Percentiles rank a stretch among this genome's conserved stretches.
phyloP scores from a whole-genome alignment of 2,329 filamentous ascomycete genomes.

The Aspergillus spinulosporus region DNA sequence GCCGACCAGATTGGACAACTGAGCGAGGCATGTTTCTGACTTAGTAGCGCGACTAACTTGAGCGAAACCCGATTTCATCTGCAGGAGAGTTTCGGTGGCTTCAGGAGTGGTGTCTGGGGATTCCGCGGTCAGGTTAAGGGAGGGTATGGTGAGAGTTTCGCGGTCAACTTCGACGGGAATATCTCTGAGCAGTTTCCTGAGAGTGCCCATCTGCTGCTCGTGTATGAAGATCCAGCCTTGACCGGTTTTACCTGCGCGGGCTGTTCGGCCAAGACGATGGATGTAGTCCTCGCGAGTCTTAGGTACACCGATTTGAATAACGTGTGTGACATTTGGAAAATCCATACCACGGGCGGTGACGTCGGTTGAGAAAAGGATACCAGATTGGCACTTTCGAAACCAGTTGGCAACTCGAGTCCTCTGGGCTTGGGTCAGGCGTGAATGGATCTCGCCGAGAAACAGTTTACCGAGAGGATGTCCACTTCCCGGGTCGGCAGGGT shows the following conservation, averaged over 20 bases:
- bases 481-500: constrained; percentile 33
- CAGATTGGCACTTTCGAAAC: constrained; percentile 67
- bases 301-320: constrained; percentile 70
- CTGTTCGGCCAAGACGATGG: constrained; percentile 75
- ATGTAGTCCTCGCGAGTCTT: constrained; percentile 70
- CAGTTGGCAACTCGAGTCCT: constrained; percentile 69
- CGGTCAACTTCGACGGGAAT: constrained; percentile 19
- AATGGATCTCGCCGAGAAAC: constrained; percentile 68
- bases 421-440: constrained; percentile 67
- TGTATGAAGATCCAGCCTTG: constrained; percentile 63
- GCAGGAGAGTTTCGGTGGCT: constrained; percentile 27
- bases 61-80: constrained; percentile 47
- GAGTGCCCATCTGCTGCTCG: constrained; percentile 51
- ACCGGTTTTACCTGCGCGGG: constrained; percentile 63
- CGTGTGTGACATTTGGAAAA: constrained; percentile 76
- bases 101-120: constrained; percentile 10
- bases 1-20: constrained; percentile 24
- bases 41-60: constrained; percentile 29
- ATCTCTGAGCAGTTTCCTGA: constrained; percentile 31
- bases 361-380: constrained; percentile 73
- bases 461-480: constrained; percentile 35
- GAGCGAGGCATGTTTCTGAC: constrained; percentile 32
- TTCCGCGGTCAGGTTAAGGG: constrained; percentile 8
- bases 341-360: constrained; percentile 82
- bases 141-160: constrained; percentile 21